phyloP scores from a whole-genome alignment of 805 yeast species.

The Starmerella apis region DNA sequence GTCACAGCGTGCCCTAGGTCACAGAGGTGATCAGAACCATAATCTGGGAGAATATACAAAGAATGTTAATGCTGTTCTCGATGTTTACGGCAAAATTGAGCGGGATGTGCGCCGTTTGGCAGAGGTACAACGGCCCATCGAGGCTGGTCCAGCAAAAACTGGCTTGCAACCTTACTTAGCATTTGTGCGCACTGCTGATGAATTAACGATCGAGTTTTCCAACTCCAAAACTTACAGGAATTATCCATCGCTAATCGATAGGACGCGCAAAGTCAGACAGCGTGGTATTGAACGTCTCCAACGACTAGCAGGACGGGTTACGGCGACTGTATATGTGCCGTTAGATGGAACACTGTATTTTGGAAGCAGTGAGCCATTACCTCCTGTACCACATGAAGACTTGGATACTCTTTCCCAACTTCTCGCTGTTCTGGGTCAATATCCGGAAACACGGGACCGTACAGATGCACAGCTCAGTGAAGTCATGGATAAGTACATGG shows the following conservation, averaged over 20 bases:
- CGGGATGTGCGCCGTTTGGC: constrained; percentile 36
- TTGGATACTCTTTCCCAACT: constrained; percentile 28
- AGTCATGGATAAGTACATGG: constrained; percentile 20
- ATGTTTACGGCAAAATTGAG: constrained; percentile 26
- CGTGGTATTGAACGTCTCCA: constrained; percentile 13
- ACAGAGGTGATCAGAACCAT: constrained; percentile 59
- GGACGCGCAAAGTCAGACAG: constrained; percentile 13
- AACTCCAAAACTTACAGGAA: constrained; percentile 23
- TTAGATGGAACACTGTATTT: constrained; percentile 40
- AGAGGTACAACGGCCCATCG: constrained; percentile 19
- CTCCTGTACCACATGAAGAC: constrained; percentile 22
- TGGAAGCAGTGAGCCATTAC: constrained; percentile 10
- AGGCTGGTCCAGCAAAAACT: constrained; percentile 21
- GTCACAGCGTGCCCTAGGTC: constrained; percentile 57
- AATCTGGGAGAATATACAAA: constrained; percentile 25
- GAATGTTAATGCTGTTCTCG: constrained; percentile 25
- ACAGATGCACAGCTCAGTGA: constrained; percentile 23
- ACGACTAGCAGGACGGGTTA: constrained; percentile 29
- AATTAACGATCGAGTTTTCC: constrained; percentile 9
- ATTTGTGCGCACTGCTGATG: constrained; percentile 10
- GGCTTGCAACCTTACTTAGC: constrained; percentile 16
- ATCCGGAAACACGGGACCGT: constrained; percentile 19
- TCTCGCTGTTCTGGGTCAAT: constrained; percentile 6
- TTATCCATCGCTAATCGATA: constrained; percentile 20
- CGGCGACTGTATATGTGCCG: constrained; percentile 38